These are phyloP conservation scores for Diatrype stigma DNA, from an alignment of 2,329 filamentous ascomycete species.

Conservation along the genomic window DNA sequence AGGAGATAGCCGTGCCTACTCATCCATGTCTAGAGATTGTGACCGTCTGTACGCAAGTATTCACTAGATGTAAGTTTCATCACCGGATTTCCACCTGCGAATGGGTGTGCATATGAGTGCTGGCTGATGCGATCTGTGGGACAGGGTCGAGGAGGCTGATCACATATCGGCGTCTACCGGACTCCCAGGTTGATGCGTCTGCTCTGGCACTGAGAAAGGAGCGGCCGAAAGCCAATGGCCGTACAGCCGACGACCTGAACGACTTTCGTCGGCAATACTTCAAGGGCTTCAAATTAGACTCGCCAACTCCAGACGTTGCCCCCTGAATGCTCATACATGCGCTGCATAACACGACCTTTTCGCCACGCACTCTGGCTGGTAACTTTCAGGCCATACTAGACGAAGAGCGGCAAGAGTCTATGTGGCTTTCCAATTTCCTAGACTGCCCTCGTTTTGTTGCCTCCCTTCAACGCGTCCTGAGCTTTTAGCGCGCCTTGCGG, in stretches of 20 bases:
- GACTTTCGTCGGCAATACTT: constrained; percentile 59
- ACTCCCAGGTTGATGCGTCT: constrained; percentile 47
- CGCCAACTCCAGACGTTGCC: constrained; percentile 10
- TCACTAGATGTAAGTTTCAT: constrained; percentile 71
- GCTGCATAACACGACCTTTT: background rate
- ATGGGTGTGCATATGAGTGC: too few species aligned
- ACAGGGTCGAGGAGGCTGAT: constrained; percentile 83
- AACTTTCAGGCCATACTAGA: too few species aligned
- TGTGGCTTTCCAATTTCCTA: too few species aligned
- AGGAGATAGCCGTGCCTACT: constrained; percentile 70
- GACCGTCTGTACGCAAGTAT: constrained; percentile 76
- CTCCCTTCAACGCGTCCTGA: too few species aligned
- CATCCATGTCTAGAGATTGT: constrained; percentile 73
- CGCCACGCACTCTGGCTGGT: too few species aligned
- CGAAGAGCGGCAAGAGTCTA: too few species aligned
- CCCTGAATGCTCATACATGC: constrained; percentile 1
- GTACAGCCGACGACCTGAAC: constrained; percentile 55
- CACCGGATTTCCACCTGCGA: background rate
- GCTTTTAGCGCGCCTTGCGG: too few species aligned
- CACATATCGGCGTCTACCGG: constrained; percentile 71
- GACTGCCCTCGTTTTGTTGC: too few species aligned
- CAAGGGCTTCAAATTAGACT: constrained; percentile 43
- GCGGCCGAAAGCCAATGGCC: constrained; percentile 34
- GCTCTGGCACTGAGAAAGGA: constrained; percentile 33
- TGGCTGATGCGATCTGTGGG: constrained; percentile 10